Evolutionary conservation across 495 filamentous ascomycete genomes (phyloP), one percentile per base, ranked within the genome.

Genomic region (Haplographium delicatum): DNA sequence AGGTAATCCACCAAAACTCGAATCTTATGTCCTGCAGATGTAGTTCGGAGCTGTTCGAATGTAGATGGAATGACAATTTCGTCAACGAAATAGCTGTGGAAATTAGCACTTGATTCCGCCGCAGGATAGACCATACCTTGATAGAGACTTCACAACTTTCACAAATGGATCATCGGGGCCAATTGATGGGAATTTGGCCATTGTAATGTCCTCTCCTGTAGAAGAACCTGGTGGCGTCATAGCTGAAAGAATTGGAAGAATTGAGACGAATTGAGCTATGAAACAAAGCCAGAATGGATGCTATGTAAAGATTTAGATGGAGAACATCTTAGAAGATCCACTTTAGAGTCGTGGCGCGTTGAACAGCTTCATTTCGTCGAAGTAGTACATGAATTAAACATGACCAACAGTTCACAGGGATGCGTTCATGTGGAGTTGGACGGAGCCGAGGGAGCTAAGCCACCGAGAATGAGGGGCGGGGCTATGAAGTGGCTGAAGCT

Each of bases 1-100:
- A 95, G 71, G 39, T 84, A 75, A 30, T 81, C 75, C 9, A 89
- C 80, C 20, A 95, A 68, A 11, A 71, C 65, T 26, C 79, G 73
- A 31, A 95, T 70, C 43, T 73, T 70, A 11, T 84, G 80, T 0
- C 84, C 84, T 16, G 75, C 76, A 20, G 80, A 67, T 2, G 80
- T 81, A 13, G 79, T 85, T 45, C 85, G 74, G 34, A 94, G 76
- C 61, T 93, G 84, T 48, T 93, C 89, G 59, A 91, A 93, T 22
- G 83, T 86, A 61, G 81, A 77, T 9, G 85, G 80, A 28, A 80
- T 70, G 26, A 79, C 72, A 25, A 94, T 75, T 3, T 80, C 77
- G 24, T 80, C 75, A 38, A 75, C 67, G 33, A 91, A 72, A 64
- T 80, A 89, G 54, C 84, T 87, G 61, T 52, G 44, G 2, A 24